phyloP scores from a whole-genome alignment of 345 rosid species.

The Gossypium rotundifolium region DNA sequence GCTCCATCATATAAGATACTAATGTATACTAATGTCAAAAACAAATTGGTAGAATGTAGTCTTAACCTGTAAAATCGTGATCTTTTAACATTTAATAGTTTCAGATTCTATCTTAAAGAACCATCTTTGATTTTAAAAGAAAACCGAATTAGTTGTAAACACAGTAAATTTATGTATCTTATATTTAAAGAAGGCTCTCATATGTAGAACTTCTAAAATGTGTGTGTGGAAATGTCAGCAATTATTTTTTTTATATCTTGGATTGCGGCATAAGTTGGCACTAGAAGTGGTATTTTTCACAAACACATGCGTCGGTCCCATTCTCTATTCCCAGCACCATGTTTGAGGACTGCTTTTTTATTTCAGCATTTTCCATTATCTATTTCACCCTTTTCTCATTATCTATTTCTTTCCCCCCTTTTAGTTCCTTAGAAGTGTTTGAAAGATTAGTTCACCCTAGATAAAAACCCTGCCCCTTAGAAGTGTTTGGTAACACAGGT shows the following conservation, averaged over 20 bases:
- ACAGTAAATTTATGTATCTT: background rate
- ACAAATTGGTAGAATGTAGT: no score
- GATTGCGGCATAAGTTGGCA: background rate
- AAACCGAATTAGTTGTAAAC: background rate
- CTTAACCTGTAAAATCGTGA: background rate
- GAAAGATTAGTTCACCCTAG: background rate
- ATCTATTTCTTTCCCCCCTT: background rate
- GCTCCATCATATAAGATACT: background rate
- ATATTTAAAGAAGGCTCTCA: background rate
- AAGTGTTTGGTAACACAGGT: background rate
- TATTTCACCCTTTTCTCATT: no score
- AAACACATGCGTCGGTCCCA: background rate
- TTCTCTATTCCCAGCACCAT: background rate
- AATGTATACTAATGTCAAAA: conserved; percentile 3
- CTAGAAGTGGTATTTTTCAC: background rate
- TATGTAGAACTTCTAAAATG: background rate
- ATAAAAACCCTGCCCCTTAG: background rate
- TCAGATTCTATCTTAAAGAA: background rate
- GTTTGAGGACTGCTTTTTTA: background rate
- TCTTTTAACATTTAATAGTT: background rate
- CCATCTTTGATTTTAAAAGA: background rate
- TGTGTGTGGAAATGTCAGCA: background rate
- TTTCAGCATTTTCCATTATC: background rate
- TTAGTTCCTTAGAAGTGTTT: background rate
- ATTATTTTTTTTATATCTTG: background rate